These are phyloP conservation scores for Myxozyma lipomycoides DNA, from an alignment of 805 yeast genomes.

Conservation along the genomic window DNA sequence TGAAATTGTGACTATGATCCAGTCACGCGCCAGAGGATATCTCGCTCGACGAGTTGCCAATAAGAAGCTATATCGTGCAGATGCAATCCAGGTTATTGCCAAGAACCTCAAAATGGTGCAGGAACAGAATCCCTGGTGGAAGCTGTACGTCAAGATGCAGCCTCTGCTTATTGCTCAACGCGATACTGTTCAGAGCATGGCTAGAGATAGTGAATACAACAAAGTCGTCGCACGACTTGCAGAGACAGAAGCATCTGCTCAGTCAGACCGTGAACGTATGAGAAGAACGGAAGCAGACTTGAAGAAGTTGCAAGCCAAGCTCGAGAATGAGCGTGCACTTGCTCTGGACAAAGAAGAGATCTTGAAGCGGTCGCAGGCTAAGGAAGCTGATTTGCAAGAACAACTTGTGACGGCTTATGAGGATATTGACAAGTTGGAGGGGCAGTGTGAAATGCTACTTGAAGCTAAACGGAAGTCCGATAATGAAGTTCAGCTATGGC, in stretches of 20 bases:
- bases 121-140: constrained; percentile 71
- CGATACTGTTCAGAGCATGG: constrained; percentile 44
- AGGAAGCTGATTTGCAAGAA: constrained; percentile 40
- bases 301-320: constrained; percentile 34
- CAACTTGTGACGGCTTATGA: constrained; percentile 33
- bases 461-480: constrained; percentile 36
- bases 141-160: constrained; percentile 61
- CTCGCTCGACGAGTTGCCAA: constrained; percentile 49
- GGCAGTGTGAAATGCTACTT: constrained; percentile 35
- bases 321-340: constrained; percentile 42
- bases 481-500: constrained; percentile 35
- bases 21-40: constrained; percentile 63
- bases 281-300: constrained; percentile 33
- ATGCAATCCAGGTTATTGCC: constrained; percentile 67
- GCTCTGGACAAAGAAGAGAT: constrained; percentile 48
- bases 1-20: constrained; percentile 54
- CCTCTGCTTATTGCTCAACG: constrained; percentile 69
- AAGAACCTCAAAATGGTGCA: constrained; percentile 51
- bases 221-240: constrained; percentile 35
- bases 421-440: constrained; percentile 36
- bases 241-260: constrained; percentile 35
- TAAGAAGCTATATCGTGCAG: constrained; percentile 52
- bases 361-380: constrained; percentile 44
- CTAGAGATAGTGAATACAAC: constrained; percentile 32
- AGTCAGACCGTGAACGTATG: constrained; percentile 29